A percentile compares a stretch with the other conserved stretches of the same genome.
phyloP scores from a whole-genome alignment of 148 eudicot genomes.

The Selenicereus undatus region DNA sequence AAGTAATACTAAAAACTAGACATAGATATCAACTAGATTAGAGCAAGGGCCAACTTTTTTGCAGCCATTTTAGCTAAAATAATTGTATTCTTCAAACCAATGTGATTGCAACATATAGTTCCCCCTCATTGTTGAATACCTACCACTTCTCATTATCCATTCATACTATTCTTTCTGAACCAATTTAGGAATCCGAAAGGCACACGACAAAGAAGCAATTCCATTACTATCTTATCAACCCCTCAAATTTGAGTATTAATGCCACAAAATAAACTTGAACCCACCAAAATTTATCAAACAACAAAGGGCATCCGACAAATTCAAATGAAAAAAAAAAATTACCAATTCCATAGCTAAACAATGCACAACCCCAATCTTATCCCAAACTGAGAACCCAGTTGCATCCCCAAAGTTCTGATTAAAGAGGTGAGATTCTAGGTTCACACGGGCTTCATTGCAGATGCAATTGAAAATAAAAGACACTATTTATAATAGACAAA shows the following conservation, averaged over 20 bases:
- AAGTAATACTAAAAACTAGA: not conserved
- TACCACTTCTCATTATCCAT: not conserved
- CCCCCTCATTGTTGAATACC: not conserved
- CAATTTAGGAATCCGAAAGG: not conserved
- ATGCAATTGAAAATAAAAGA: too few relatives aligned
- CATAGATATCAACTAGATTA: not conserved
- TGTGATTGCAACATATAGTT: too few relatives aligned
- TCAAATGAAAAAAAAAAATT: not conserved
- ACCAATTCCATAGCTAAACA: conserved; percentile 93
- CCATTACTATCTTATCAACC: not conserved
- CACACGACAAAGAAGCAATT: not conserved
- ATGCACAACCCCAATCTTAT: conserved; percentile 82
- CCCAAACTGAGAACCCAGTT: conserved; percentile 76
- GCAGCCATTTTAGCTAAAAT: not conserved
- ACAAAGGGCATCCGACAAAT: not conserved
- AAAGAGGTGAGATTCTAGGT: conserved; percentile 81
- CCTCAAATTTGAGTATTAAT: not conserved
- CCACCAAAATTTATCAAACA: not conserved
- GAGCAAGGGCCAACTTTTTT: too few relatives aligned
- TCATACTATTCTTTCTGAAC: not conserved
- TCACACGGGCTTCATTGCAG: conserved; percentile 93
- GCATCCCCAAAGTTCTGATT: conserved; percentile 61
- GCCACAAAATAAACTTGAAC: not conserved
- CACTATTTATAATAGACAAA: too few relatives aligned
- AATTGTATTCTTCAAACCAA: not conserved